Base-by-base conservation (phyloP, 2,329 filamentous ascomycete species). In the Fusarium scirpi region DNA sequence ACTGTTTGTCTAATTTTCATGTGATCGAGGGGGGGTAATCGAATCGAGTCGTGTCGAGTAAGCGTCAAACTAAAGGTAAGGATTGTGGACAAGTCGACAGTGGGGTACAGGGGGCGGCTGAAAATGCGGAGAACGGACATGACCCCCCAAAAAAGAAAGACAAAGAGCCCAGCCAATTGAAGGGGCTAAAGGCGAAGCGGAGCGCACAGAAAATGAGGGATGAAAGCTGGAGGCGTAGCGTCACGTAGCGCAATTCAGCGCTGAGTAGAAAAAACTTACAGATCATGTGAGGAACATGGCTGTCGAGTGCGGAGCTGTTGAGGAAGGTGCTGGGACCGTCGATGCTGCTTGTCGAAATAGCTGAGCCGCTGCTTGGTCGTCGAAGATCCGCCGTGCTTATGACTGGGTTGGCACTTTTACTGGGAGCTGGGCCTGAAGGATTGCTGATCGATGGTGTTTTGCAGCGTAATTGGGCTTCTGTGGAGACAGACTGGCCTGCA, bases 231-330 rank as follows among this genome's bases (percentile, higher is more conserved):
- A 34, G 59, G 53, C 58, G 61, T 29, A 53, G 43, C 57, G 34
- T 48, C 64, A 30, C 24, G 49, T 53, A 53, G 38, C 49, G 49
- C 24, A 27, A 13, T 41, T 25, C 25, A 53, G 34, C 34, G 34
- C 34, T 38, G 25, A 43, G 24, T n/a, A 41, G 30, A 32, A 63
- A 63, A 70, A 62, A 82, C 84, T 83, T 82, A 86, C 84, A 84
- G 70, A 84, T 79, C 74, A 84, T 79, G 76, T 84, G 82, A 70
- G 84, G 81, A 61, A 83, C 80, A 70, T 85, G 84, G 75, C 79
- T 80, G 44, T 85, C 82, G 48, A 79, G 69, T 49, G 67, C 73
- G 38, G 74, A 73, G 67, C 72, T 76, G 67, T 71, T 71, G 32
- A 77, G 69, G 45, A 74, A 76, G 41, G 68, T 62, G 44, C 69